A percentile compares a stretch with the other conserved stretches of the same genome.
These are phyloP conservation scores for Drechslera avenae DNA, from an alignment of 2,329 filamentous ascomycete species.

Conservation along the genomic window DNA sequence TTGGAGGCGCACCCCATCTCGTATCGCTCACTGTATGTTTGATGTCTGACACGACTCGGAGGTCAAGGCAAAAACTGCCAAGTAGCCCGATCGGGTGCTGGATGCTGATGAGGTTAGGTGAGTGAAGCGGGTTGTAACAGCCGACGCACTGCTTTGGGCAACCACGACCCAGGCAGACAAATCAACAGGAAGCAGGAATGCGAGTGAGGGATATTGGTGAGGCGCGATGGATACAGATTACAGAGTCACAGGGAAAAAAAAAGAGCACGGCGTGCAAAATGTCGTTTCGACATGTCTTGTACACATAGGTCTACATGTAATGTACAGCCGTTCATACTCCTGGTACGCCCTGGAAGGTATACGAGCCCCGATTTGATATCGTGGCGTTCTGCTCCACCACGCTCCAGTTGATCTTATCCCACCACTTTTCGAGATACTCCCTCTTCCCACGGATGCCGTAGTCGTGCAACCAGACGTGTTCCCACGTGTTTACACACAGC, in stretches of 20 bases:
- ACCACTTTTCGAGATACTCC: constrained; percentile 79
- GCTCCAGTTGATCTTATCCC: constrained; percentile 85
- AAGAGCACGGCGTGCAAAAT: neutral
- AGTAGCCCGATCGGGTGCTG: too few relatives aligned
- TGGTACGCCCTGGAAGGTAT: neutral
- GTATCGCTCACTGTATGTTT: neutral
- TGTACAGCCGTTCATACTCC: constrained; percentile 16
- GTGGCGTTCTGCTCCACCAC: constrained; percentile 58
- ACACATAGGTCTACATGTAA: constrained; percentile 27
- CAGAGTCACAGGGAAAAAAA: too few relatives aligned
- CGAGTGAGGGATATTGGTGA: too few relatives aligned
- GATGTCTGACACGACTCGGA: too few relatives aligned
- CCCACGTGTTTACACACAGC: constrained; percentile 93
- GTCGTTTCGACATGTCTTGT: constrained; percentile 17
- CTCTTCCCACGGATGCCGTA: constrained; percentile 79
- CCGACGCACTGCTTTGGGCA: too few relatives aligned
- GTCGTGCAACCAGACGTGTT: constrained; percentile 88
- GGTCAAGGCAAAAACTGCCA: too few relatives aligned
- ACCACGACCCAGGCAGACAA: too few relatives aligned
- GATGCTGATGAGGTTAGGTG: too few relatives aligned
- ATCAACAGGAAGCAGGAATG: neutral
- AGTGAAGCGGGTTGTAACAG: too few relatives aligned
- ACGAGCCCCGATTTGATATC: neutral
- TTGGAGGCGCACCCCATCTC: neutral
- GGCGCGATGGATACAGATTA: too few relatives aligned